Base-by-base conservation (phyloP, 257 asterid genomes). In the Nicotiana attenuata region DNA sequence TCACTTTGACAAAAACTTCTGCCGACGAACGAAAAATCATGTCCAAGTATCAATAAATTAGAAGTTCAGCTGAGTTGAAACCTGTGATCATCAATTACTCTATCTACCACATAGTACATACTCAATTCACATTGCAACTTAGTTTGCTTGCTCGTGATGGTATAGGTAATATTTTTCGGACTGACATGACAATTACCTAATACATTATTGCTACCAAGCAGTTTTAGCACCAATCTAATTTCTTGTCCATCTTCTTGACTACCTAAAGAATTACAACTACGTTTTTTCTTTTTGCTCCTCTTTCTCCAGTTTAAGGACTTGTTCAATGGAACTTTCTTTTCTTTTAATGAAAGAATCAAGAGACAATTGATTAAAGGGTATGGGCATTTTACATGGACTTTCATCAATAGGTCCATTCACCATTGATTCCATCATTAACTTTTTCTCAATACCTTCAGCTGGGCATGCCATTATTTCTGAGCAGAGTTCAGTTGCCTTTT, bases 381-480 rank as follows among this genome's bases (percentile, higher is more conserved):
- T 78, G 19, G 88, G 89, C 77, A 85, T 82, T 47, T 63, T 47
- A 84, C 93, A 88, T 65, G 91, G 90, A 64, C 59, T 76, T 28
- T 80, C 38, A 38, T 52, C 52, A 17, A 73, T 65, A 15, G 91
- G 88, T 20, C 86, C 76, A 45, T 53, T 84, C 28, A 87, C 89
- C 77, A 87, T 35, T 0, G 90, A 87, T 59, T 85, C 88, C 55
- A 64, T 65, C 91, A 87, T 82, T 80, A 76, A 76, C 35, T 81
- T 83, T 83, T 80, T 87, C 78, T 65, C 79, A 20, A 28, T 3
- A 4, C 91, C 94, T 61, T 84, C 81, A 5, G 91, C 90, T 10
- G 84, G 81, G 78, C 93, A 90, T 77, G 87, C 91, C 88, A 88
- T 85, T 10, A 81, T 59, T 68, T 90, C 92, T 2, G 91, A 86